phyloP scores from a whole-genome alignment of 75 land plant genomes.

The Picea sitchensis region DNA sequence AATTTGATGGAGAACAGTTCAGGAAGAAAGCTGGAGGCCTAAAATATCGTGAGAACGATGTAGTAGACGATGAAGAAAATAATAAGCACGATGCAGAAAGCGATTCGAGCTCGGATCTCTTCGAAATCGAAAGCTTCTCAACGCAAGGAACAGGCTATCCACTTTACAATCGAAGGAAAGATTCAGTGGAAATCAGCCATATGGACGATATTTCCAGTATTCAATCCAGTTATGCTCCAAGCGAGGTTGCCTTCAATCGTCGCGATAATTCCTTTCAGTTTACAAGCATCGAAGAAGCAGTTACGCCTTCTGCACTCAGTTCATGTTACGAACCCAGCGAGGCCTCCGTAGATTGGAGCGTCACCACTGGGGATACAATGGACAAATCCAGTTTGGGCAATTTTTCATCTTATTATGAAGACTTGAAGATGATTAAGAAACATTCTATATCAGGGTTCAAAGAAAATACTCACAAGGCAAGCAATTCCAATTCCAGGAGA shows the following conservation, averaged over 20 bases:
- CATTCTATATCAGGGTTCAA: neutral
- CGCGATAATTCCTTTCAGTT: neutral
- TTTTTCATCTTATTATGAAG: neutral
- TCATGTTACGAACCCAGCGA: constrained; percentile 7
- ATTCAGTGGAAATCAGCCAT: neutral
- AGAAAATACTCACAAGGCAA: neutral
- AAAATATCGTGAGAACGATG: neutral
- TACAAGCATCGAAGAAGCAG: neutral
- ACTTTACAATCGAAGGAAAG: neutral
- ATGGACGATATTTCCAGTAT: constrained; percentile 4
- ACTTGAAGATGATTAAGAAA: neutral
- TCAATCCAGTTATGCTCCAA: neutral
- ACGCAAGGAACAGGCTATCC: neutral
- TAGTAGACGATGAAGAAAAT: neutral
- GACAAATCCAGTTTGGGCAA: neutral
- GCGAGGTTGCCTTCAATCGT: neutral
- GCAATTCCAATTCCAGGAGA: neutral
- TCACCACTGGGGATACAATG: neutral
- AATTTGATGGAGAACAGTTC: too few species aligned
- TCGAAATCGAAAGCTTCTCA: constrained; percentile 3
- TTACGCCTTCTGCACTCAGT: neutral
- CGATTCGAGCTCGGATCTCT: constrained; percentile 13
- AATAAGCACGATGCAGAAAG: neutral
- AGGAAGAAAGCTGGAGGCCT: too few species aligned
- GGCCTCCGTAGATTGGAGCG: constrained; percentile 3